Conservation (phyloP, 495 filamentous ascomycete species). For the Penicillium bovifimosum region DNA sequence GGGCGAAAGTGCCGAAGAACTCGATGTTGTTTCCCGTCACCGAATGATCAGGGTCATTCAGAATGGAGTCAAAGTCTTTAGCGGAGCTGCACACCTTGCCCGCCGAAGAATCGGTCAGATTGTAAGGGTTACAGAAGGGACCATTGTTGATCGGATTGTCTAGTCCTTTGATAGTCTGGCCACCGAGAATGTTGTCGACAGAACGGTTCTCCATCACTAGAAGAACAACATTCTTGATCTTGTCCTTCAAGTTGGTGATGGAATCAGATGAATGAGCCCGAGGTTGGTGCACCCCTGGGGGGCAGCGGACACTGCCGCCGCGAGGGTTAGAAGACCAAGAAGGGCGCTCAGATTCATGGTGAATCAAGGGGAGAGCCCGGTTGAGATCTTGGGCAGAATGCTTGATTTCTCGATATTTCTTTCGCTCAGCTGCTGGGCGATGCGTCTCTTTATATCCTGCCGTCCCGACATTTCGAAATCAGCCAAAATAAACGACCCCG, state of each 20-base stretch:
- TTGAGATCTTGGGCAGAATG: background rate
- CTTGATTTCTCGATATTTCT: background rate
- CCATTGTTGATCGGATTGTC: conserved; percentile 44
- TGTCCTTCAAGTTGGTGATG: conserved; percentile 31
- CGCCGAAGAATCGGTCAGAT: conserved; percentile 33
- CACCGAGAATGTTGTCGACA: conserved; percentile 42
- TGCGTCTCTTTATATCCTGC: background rate
- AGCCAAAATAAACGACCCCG: background rate
- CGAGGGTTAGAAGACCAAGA: conserved; percentile 29
- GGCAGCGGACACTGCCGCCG: conserved; percentile 27
- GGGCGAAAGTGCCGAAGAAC: conserved; percentile 42
- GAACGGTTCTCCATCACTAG: conserved; percentile 46
- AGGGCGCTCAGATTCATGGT: conserved; percentile 28
- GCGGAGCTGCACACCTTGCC: conserved; percentile 37
- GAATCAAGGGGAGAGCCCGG: background rate
- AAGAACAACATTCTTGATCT: conserved; percentile 45
- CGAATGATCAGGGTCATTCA: conserved; percentile 47
- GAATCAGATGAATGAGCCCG: conserved; percentile 18
- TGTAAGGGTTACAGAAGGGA: conserved; percentile 40
- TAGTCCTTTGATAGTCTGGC: conserved; percentile 31
- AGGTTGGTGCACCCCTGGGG: conserved; percentile 9
- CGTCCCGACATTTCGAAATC: background rate
- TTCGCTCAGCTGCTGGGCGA: background rate
- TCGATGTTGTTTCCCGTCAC: conserved; percentile 49
- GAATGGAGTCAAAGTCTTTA: conserved; percentile 39